These are phyloP conservation scores for Calonectria honghensis DNA, from an alignment of 2,329 filamentous ascomycete species.

Conservation along the genomic window DNA sequence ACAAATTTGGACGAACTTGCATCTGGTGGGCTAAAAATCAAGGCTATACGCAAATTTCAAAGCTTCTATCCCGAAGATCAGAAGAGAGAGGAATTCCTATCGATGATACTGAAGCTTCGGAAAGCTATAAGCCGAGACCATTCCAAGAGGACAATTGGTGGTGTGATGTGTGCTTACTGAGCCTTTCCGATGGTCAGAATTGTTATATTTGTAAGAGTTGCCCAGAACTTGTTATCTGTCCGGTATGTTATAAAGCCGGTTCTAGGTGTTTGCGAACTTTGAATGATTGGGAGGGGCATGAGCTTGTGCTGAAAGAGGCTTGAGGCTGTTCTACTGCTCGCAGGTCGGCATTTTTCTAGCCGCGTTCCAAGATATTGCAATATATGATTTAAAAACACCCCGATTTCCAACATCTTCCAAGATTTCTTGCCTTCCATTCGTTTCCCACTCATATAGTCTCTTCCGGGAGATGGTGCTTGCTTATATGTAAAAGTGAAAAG, in stretches of 20 bases:
- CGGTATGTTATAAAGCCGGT: not conserved
- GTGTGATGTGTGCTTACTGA: not conserved
- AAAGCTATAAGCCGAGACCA: not conserved
- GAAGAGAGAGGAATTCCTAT: not conserved
- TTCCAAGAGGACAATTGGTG: not conserved
- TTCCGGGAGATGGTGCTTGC: not conserved
- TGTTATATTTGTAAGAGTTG: not conserved
- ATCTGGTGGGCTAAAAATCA: constrained; percentile 3
- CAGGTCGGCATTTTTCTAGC: not conserved
- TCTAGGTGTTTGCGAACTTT: not conserved
- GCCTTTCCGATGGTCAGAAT: accelerated
- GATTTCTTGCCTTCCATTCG: not conserved
- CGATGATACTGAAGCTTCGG: not conserved
- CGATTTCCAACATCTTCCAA: not conserved
- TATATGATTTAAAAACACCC: not conserved
- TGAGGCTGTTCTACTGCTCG: not conserved
- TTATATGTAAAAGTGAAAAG: not conserved
- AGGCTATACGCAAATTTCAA: not conserved
- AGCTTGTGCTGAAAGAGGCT: not conserved
- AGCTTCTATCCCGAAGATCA: not conserved
- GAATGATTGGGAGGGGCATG: not conserved
- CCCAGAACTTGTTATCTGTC: not conserved
- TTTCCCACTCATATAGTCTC: not conserved
- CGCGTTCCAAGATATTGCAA: not conserved
- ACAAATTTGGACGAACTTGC: not conserved